Conservation (phyloP, 169 alveolate species). For the Miamiensis avidus region DNA sequence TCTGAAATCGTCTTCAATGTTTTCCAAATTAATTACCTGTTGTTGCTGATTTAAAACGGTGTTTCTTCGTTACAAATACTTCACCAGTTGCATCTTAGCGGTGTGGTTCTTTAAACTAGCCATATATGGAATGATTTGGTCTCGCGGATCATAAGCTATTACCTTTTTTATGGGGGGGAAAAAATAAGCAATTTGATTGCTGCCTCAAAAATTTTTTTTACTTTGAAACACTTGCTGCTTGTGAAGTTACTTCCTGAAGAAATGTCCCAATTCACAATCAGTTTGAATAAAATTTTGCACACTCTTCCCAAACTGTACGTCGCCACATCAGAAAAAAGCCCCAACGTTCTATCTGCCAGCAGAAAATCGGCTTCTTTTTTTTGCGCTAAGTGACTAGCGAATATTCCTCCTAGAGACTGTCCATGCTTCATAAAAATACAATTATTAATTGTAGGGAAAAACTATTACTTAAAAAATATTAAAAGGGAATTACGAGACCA, state of each 20-base stretch:
- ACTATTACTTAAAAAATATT: no score
- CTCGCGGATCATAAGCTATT: conserved; percentile 31
- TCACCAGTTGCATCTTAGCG: background rate
- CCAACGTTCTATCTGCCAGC: conserved; percentile 86
- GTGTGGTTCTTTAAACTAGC: conserved; percentile 36
- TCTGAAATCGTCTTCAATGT: no score
- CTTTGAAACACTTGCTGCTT: conserved; percentile 12
- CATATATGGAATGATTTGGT: conserved; percentile 33
- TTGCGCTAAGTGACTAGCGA: conserved; percentile 79
- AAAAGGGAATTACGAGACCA: background rate
- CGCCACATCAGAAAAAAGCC: conserved; percentile 41
- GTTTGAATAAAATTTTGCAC: conserved; percentile 28
- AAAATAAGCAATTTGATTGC: background rate
- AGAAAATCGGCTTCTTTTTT: conserved; percentile 63
- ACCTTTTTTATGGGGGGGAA: conserved; percentile 8
- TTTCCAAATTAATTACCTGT: no score
- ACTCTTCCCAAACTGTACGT: conserved; percentile 15
- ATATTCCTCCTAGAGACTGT: conserved; percentile 86
- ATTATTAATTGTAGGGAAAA: no score
- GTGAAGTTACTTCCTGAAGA: conserved; percentile 15
- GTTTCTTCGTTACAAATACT: background rate
- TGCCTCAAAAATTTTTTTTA: background rate
- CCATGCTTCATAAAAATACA: conserved; percentile 80
- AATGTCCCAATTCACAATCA: conserved; percentile 30
- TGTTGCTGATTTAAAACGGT: no score